Base-by-base conservation (phyloP, 176 grass and related monocot species). In the Zea luxurians region DNA sequence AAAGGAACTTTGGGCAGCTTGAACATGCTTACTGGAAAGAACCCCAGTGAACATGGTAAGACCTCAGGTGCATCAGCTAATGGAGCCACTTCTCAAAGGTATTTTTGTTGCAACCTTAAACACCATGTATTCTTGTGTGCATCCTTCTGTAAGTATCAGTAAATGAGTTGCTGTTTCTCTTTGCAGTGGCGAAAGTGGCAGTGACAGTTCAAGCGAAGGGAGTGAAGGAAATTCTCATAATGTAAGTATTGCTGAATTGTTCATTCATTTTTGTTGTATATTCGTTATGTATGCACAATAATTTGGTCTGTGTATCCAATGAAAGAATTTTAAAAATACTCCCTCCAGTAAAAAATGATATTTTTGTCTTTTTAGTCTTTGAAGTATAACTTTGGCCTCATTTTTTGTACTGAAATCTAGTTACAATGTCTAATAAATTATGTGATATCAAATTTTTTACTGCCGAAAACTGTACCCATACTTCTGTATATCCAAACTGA, bases 1-100 rank as follows among this genome's bases (percentile, higher is more conserved):
- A 95, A 89, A 90, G 90, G 86, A 81, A 96, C 88, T 95, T 99
- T 95, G 89, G 92, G 96, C 68, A 99, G 96, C 88, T 85, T 94
- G 82, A 95, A 91, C 58, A 99, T 95, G 88, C 88, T 95, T 89
- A 87, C 86, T 49, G 91, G 91, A 76, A 93, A 90, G 87, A 91
- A 86, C 47, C 76, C 79, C 44, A 70, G 34, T 44, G 89, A 89
- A 84, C 84, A 79, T 63, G 79, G 84, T 83, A 95, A 89, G 79
- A 86, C 78, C 47, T 95, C 86, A 40, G 96, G 92, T 66, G 64
- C 92, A 74, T 86, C 91, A 66, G 82, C 89, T 21, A 99, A 90
- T 77, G 90, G 86, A 76, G 79, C 69, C 61, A 80, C 83, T 57
- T 95, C 90, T 64, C 83, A 80, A 64, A 99, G 96, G 96, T 99